These are phyloP conservation scores for Kodamaea fukazawae DNA, from an alignment of 805 yeast genomes.

Conservation along the genomic window DNA sequence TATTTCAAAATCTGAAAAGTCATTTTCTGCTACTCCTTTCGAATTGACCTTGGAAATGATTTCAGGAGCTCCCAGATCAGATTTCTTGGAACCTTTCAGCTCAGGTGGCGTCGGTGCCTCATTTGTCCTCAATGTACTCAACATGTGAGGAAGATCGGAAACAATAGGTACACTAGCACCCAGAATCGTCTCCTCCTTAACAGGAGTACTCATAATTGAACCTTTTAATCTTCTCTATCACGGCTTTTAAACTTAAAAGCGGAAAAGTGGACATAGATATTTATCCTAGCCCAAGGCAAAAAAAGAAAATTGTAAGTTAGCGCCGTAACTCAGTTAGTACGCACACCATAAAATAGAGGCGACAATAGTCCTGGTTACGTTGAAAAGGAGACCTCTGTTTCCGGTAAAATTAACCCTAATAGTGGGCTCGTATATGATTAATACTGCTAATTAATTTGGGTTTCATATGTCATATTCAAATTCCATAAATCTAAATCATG, in stretches of 20 bases:
- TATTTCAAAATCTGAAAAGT: too few relatives aligned
- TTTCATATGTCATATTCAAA: conserved; percentile 7
- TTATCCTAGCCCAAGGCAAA: too few relatives aligned
- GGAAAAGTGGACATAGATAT: not conserved
- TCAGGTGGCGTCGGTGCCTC: conserved; percentile 11
- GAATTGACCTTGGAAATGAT: too few relatives aligned
- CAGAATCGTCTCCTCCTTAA: not conserved
- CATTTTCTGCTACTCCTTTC: too few relatives aligned
- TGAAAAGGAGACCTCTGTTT: too few relatives aligned
- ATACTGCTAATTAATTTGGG: too few relatives aligned
- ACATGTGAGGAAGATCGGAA: conserved; percentile 22
- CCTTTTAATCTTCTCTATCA: not conserved
- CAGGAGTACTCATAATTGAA: conserved; percentile 1
- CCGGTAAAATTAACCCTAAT: too few relatives aligned
- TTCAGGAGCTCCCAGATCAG: too few relatives aligned
- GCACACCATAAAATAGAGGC: too few relatives aligned
- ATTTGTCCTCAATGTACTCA: conserved; percentile 21
- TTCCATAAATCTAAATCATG: conserved; percentile 14
- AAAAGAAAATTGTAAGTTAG: not conserved
- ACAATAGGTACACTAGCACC: conserved; percentile 16
- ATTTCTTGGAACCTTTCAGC: not conserved
- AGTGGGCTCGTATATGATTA: too few relatives aligned
- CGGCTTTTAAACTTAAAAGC: not conserved
- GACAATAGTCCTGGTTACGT: too few relatives aligned
- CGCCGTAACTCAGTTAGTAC: not conserved